Evolutionary conservation across 345 rosid genomes (phyloP).

Genomic region (Eucalyptus victrix): DNA sequence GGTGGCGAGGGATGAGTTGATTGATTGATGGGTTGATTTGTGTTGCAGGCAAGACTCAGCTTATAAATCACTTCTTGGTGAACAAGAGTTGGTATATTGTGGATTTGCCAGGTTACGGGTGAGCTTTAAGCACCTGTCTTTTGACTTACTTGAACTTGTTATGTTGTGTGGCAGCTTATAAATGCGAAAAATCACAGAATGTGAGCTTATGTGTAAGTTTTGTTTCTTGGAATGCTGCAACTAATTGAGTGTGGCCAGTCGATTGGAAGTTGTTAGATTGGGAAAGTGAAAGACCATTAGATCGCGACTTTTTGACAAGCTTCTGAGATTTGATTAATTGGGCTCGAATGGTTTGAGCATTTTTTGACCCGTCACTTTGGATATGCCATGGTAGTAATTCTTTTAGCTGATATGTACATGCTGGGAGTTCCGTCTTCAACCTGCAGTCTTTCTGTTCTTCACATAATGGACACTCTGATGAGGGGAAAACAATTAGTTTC

Average conservation of each 20-base stretch:
- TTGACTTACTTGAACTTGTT: not conserved
- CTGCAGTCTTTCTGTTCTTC: not conserved
- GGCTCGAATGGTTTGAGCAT: not conserved
- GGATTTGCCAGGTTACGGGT: constrained; percentile 99
- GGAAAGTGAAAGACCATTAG: not conserved
- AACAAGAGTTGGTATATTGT: constrained; percentile 92
- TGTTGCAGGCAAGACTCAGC: constrained; percentile 82
- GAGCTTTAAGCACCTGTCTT: not conserved
- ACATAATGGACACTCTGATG: not conserved
- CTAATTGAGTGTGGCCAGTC: not conserved
- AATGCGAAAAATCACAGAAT: not conserved
- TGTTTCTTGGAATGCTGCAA: not conserved
- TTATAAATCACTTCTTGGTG: constrained; percentile 89
- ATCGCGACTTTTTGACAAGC: not conserved
- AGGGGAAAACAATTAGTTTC: not conserved
- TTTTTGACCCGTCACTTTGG: not conserved
- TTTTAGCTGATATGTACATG: not conserved
- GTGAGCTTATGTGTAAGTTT: not conserved
- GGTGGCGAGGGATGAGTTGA: not conserved
- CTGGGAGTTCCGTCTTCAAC: not conserved
- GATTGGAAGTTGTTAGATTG: not conserved
- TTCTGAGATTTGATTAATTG: not conserved
- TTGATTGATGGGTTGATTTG: not conserved
- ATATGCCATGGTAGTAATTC: not conserved
- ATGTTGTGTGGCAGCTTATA: not conserved